Conservation (phyloP, 2,329 filamentous ascomycete genomes). For the Helotiales sp. region DNA sequence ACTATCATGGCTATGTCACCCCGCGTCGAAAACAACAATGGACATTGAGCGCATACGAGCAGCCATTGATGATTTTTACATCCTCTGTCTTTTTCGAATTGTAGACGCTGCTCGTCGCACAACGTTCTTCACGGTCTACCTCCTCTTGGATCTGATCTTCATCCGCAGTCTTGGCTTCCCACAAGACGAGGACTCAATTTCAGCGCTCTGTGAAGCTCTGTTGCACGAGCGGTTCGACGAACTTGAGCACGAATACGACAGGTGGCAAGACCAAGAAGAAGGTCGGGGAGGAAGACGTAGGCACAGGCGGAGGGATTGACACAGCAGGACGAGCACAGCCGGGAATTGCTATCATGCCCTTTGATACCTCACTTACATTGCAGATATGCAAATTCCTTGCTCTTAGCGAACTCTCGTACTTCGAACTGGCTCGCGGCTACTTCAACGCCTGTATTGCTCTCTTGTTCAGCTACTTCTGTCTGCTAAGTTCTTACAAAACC, state of each 20-base stretch:
- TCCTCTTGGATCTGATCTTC: too few relatives aligned
- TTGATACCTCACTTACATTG: background rate
- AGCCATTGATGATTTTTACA: too few relatives aligned
- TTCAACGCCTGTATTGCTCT: background rate
- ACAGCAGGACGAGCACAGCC: background rate
- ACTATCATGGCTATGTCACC: too few relatives aligned
- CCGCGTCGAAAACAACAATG: too few relatives aligned
- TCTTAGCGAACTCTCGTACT: background rate
- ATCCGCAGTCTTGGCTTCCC: too few relatives aligned
- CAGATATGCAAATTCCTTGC: background rate
- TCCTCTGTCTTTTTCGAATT: too few relatives aligned
- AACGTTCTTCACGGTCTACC: too few relatives aligned
- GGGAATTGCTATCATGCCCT: background rate
- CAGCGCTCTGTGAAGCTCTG: too few relatives aligned
- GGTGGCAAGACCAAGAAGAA: background rate
- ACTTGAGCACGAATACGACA: background rate
- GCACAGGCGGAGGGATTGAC: too few relatives aligned
- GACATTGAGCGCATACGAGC: too few relatives aligned
- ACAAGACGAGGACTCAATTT: too few relatives aligned
- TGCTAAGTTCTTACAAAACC: background rate
- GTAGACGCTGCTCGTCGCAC: too few relatives aligned
- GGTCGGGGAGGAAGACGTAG: background rate
- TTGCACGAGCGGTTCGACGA: background rate
- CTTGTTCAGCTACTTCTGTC: background rate
- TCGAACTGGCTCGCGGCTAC: background rate